A percentile compares a stretch with the other conserved stretches of the same genome.
These are phyloP conservation scores for Solanum sitiens DNA, from an alignment of 257 asterid genomes.

Conservation along the genomic window DNA sequence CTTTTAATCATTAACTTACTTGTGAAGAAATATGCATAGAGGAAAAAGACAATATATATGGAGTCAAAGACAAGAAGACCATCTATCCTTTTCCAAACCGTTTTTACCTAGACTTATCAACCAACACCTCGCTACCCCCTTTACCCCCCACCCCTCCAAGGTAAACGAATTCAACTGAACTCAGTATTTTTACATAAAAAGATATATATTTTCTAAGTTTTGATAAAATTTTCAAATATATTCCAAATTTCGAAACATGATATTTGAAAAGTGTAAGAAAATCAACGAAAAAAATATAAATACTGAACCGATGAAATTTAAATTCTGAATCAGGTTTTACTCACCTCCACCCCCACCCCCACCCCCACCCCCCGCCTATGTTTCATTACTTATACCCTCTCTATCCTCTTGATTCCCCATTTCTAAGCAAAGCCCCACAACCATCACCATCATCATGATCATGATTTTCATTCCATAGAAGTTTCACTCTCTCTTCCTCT, in stretches of 20 bases:
- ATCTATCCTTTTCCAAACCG: slow-evolving; percentile 51
- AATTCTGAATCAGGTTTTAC: not conserved
- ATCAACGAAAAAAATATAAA: not conserved
- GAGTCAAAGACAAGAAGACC: slow-evolving; percentile 51
- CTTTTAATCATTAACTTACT: slow-evolving; percentile 23
- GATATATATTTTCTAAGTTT: not conserved
- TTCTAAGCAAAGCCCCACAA: slow-evolving; percentile 68
- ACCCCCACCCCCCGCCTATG: not conserved
- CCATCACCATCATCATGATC: slow-evolving; percentile 33
- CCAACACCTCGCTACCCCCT: slow-evolving; percentile 13
- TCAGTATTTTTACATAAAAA: not conserved
- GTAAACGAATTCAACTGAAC: not conserved
- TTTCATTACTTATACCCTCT: not conserved
- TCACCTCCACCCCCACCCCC: not conserved
- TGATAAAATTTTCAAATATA: not conserved
- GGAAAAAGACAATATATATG: slow-evolving; percentile 28
- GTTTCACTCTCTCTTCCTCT: not conserved
- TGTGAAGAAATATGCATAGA: slow-evolving; percentile 34
- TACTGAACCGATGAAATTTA: not conserved
- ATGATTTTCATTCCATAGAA: slow-evolving; percentile 31
- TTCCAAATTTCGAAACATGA: not conserved
- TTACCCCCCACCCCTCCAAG: not conserved
- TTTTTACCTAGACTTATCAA: slow-evolving; percentile 32
- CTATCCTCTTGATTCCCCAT: slow-evolving; percentile 15
- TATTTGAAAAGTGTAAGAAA: not conserved